Conservation (phyloP, 306 rosid genomes). For the Casuarina cunninghamiana region DNA sequence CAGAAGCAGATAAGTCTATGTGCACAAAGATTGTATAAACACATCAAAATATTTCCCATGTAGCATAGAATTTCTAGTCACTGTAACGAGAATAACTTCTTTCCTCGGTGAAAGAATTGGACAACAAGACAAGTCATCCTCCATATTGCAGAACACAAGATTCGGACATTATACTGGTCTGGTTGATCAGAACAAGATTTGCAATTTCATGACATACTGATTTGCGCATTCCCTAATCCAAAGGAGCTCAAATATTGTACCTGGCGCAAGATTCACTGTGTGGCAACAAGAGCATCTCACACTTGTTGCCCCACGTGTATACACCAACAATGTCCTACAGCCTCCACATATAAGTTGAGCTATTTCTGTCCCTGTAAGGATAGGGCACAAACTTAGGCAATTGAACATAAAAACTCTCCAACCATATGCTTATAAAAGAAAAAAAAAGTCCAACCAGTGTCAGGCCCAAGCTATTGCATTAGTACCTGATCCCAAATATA, state of each 20-base stretch:
- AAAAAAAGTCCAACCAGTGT: not conserved
- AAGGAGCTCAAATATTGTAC: conserved; percentile 38
- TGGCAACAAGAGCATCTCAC: conserved; percentile 98
- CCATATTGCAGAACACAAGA: conserved; percentile 19
- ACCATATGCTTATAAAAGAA: not conserved
- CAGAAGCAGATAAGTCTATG: not conserved
- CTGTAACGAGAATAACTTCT: not conserved
- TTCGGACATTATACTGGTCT: not conserved
- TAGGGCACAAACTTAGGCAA: not conserved
- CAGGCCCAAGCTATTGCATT: not conserved
- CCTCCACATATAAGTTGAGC: conserved; percentile 96
- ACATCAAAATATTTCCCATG: not conserved
- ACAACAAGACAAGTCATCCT: not conserved
- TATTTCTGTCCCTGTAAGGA: conserved; percentile 79
- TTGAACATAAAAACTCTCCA: conserved; percentile 2
- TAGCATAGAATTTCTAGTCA: not conserved
- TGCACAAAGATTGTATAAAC: not conserved
- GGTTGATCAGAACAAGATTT: conserved; percentile 10
- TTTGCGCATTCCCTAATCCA: conserved; percentile 8
- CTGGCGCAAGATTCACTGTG: conserved; percentile 83
- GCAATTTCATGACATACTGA: conserved; percentile 15
- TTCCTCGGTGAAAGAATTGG: not conserved
- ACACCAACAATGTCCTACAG: conserved; percentile 91
- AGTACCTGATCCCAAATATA: not conserved
- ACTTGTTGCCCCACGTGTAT: conserved; percentile 87